These are phyloP conservation scores for Termitomyces sp. DNA, from an alignment of 768 basidiomycete species.

Conservation along the genomic window DNA sequence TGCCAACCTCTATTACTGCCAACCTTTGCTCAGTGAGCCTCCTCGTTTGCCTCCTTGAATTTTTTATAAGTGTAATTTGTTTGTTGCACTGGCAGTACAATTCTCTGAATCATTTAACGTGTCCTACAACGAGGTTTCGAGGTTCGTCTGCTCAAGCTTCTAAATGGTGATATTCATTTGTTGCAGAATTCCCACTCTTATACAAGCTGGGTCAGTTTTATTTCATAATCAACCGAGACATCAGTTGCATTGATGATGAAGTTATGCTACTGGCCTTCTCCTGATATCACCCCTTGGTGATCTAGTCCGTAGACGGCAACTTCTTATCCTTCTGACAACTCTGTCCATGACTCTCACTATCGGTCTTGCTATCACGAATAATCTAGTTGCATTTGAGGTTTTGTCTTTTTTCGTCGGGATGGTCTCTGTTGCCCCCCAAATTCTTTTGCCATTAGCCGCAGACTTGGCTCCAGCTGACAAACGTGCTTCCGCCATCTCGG, in stretches of 20 bases:
- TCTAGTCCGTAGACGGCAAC: constrained; percentile 72
- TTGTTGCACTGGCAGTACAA: constrained; percentile 25
- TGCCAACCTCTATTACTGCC: constrained; percentile 81
- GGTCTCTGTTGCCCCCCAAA: constrained; percentile 66
- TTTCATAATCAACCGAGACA: constrained; percentile 5
- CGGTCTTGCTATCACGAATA: constrained; percentile 60
- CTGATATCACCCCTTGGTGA: constrained; percentile 82
- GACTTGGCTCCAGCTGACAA: constrained; percentile 75
- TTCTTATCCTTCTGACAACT: constrained; percentile 60
- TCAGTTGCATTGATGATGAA: constrained; percentile 15
- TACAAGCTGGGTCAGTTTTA: constrained; percentile 55
- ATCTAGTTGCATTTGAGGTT: constrained; percentile 55
- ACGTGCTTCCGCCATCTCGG: constrained; percentile 73
- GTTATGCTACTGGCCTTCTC: constrained; percentile 70
- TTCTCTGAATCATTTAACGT: constrained; percentile 33
- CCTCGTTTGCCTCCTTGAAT: background rate
- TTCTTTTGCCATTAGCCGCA: constrained; percentile 72
- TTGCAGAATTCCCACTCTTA: constrained; percentile 56
- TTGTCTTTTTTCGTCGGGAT: constrained; percentile 72
- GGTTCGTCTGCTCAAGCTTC: constrained; percentile 19
- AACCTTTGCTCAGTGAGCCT: constrained; percentile 66
- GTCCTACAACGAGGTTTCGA: constrained; percentile 33
- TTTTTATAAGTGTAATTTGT: background rate
- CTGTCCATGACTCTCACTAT: constrained; percentile 60
- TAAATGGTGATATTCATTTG: background rate